A percentile compares a stretch with the other conserved stretches of the same genome.
These are phyloP conservation scores for Debaryomyces maramus DNA, from an alignment of 805 yeast genomes.

Conservation along the genomic window DNA sequence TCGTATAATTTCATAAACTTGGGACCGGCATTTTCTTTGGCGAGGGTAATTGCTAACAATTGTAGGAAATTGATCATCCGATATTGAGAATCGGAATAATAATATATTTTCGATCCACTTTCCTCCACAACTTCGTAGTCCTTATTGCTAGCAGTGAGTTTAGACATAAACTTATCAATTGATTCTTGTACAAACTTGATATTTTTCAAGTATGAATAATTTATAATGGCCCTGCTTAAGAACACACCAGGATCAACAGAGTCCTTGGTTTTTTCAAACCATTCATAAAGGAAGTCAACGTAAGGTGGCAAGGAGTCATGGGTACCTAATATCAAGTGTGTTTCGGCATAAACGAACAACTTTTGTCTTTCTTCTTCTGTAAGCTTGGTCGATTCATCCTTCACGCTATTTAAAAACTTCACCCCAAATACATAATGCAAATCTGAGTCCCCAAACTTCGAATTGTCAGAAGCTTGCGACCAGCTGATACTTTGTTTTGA, in stretches of 20 bases:
- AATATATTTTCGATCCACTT: constrained; percentile 30
- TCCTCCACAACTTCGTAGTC: constrained; percentile 21
- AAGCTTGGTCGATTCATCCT: constrained; percentile 12
- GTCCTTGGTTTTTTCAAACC: constrained; percentile 26
- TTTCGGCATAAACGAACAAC: constrained; percentile 65
- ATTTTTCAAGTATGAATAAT: constrained; percentile 70
- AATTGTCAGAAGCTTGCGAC: constrained; percentile 50
- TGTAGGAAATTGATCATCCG: constrained; percentile 68
- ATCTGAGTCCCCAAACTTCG: constrained; percentile 69
- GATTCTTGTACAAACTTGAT: constrained; percentile 54
- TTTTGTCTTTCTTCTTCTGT: constrained; percentile 34
- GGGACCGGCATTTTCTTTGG: constrained; percentile 46
- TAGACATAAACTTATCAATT: constrained; percentile 21
- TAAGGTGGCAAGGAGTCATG: constrained; percentile 45
- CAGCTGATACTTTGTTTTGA: constrained; percentile 67
- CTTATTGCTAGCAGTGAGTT: constrained; percentile 11
- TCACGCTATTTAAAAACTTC: constrained; percentile 49
- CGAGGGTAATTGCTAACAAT: constrained; percentile 57
- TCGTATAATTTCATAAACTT: constrained; percentile 54
- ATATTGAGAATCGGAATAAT: constrained; percentile 31
- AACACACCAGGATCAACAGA: constrained; percentile 38
- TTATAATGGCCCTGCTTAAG: constrained; percentile 63
- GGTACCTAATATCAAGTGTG: constrained; percentile 68
- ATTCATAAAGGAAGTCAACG: constrained; percentile 46
- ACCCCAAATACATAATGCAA: constrained; percentile 74